A percentile compares a stretch with the other conserved stretches of the same genome.
These are phyloP conservation scores for Cardamine resedifolia DNA, from an alignment of 345 rosid species.

Conservation along the genomic window DNA sequence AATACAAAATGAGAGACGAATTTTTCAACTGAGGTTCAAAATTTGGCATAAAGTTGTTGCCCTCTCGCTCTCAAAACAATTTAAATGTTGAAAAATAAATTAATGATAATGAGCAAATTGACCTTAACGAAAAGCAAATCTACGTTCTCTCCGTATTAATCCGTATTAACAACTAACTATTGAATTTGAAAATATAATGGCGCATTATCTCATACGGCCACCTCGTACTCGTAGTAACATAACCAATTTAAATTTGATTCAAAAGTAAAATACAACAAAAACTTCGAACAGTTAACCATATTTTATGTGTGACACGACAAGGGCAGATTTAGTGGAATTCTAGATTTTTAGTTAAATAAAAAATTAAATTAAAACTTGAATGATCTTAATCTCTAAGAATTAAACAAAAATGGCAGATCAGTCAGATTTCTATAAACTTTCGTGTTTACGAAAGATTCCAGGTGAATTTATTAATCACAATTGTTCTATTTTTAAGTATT, in stretches of 20 bases:
- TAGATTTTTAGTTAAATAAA: background rate
- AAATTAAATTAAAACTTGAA: background rate
- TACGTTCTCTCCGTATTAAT: conserved; percentile 22
- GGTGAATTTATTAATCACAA: background rate
- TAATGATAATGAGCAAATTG: conserved; percentile 30
- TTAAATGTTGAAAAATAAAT: conserved; percentile 23
- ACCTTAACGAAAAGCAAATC: conserved; percentile 35
- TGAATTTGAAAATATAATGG: background rate
- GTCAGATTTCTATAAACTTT: conserved; percentile 13
- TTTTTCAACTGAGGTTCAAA: background rate
- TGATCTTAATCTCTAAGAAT: background rate
- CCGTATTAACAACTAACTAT: conserved; percentile 9
- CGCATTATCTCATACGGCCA: conserved; percentile 25
- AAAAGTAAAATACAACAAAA: background rate
- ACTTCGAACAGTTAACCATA: conserved; percentile 1
- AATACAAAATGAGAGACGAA: background rate
- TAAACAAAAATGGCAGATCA: background rate
- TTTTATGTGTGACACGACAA: conserved; percentile 1
- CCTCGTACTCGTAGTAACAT: conserved; percentile 35
- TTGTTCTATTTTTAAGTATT: background rate
- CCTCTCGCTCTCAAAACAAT: conserved; percentile 16
- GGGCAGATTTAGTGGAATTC: conserved; percentile 2
- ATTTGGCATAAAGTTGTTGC: conserved; percentile 34
- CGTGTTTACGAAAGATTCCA: background rate
- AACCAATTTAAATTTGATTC: conserved; percentile 2